Evolutionary conservation across 208 protist species (phyloP).

Genomic region (Trypanosoma scelopori): DNA sequence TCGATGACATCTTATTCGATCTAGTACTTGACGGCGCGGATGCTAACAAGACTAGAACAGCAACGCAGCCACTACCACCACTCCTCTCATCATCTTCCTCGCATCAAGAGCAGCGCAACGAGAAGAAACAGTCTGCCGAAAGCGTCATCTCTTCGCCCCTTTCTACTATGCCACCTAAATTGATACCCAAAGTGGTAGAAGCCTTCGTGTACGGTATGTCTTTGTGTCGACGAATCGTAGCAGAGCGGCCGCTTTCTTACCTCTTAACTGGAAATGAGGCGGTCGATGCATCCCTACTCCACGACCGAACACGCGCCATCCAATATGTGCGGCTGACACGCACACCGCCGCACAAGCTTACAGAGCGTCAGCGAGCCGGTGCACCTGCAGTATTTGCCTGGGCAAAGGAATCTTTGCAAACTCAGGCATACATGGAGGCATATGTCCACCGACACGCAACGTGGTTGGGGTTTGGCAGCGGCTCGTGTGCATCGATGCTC

Average conservation of each 20-base stretch:
- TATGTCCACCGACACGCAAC: slow-evolving; percentile 72
- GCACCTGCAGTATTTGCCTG: slow-evolving; percentile 49
- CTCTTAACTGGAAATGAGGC: slow-evolving; percentile 42
- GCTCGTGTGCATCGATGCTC: slow-evolving; percentile 51
- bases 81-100: too few species aligned
- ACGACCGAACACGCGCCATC: slow-evolving; percentile 48
- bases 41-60: background rate
- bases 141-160: slow-evolving; percentile 3
- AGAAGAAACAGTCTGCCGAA: background rate
- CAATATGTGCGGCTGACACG: slow-evolving; percentile 66
- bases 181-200: slow-evolving; percentile 29
- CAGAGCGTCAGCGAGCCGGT: slow-evolving; percentile 30
- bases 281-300: slow-evolving; percentile 60
- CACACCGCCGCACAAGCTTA: slow-evolving; percentile 48
- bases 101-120: background rate
- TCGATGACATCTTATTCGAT: slow-evolving; percentile 26
- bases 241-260: slow-evolving; percentile 38
- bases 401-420: slow-evolving; percentile 27
- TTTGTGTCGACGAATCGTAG: slow-evolving; percentile 48
- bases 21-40: background rate
- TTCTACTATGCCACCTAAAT: slow-evolving; percentile 12
- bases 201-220: slow-evolving; percentile 56
- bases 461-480: slow-evolving; percentile 83
- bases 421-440: slow-evolving; percentile 54
- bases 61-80: too few species aligned